Evolutionary conservation across 352 stramenopile species (phyloP), one percentile per base, ranked within the genome.

Genomic region (Phytophthora idaei): DNA sequence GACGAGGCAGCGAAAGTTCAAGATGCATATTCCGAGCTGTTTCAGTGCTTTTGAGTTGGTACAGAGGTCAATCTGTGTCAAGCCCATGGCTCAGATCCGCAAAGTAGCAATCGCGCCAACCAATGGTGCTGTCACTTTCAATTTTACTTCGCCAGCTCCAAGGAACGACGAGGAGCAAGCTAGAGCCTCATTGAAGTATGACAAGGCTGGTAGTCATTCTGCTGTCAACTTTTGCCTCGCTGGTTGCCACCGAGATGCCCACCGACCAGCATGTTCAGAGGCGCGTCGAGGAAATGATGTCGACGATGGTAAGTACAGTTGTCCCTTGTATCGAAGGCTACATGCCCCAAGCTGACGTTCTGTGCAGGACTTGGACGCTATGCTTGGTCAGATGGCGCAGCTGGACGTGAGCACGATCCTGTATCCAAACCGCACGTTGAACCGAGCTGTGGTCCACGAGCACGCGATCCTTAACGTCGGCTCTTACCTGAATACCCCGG

Each of bases 301-400:
- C 63, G n/a, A 61, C 67, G 2, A 78, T 78, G 71, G 71, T 76
- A 52, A 56, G 58, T 42, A 27, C 29, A 21, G 21, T 21, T 21
- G 21, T 21, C 21, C 21, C 21, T 21, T 21, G 21, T 21, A 21
- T 21, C 21, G 21, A 21, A 21, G 21, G 21, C 17, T 21, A 21
- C 21, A 21, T 21, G 52, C 4, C 10, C 11, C 6, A 21, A 49
- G 5, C 41, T 71, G 41, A 71, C 45, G 5, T 25, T 27, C 7
- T 17, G 10, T 28, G 10, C 45, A 78, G 71, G 47, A 78, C 36
- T 66, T 78, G 57, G 29, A 66, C 21, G 67, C 82, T 15, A 81
- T 92, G 70, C 72, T 98, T 10, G 91, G 90, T 1, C 93, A 98
- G 63, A 97, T 98, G 90, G 84, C 87, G 11, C 93, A 98, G 74